Evolutionary conservation across 1,284 basidiomycete species (phyloP).

Genomic region (Cystobasidium pallidum): DNA sequence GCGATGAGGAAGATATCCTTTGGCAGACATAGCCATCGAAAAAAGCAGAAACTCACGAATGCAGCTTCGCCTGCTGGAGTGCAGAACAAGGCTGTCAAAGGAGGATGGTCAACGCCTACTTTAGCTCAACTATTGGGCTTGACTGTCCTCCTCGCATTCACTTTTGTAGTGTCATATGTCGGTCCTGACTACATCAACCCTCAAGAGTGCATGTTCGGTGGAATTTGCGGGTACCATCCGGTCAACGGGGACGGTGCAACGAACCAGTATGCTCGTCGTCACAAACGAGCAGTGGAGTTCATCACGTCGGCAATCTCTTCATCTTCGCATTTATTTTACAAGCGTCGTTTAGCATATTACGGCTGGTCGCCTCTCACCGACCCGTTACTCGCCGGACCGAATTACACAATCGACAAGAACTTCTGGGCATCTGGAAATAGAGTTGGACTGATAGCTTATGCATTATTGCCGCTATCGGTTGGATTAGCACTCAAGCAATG

Average conservation of each 20-base stretch:
- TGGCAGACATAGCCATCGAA: conserved; percentile 20
- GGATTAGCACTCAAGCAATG: conserved; percentile 78
- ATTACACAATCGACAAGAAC: conserved; percentile 70
- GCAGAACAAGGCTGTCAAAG: background rate
- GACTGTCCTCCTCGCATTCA: conserved; percentile 45
- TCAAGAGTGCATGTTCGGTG: conserved; percentile 52
- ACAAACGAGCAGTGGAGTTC: conserved; percentile 19
- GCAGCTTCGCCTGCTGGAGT: background rate
- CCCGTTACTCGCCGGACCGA: conserved; percentile 56
- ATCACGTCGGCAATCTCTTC: conserved; percentile 2
- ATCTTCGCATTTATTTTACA: conserved; percentile 22
- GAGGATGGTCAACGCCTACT: conserved; percentile 49
- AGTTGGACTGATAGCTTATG: conserved; percentile 75
- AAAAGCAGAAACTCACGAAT: conserved; percentile 7
- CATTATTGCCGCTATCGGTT: conserved; percentile 74
- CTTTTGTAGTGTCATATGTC: conserved; percentile 48
- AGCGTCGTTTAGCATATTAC: conserved; percentile 32
- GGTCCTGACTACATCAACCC: conserved; percentile 52
- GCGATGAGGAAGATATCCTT: conserved; percentile 32
- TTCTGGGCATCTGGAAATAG: conserved; percentile 77
- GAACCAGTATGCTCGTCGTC: conserved; percentile 19
- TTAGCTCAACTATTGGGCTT: conserved; percentile 49
- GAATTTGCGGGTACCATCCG: conserved; percentile 47
- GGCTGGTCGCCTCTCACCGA: conserved; percentile 45
- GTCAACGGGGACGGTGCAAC: conserved; percentile 42